Conservation (phyloP, 1,139 yeast genomes). For the Magnusiomyces paraingens region DNA sequence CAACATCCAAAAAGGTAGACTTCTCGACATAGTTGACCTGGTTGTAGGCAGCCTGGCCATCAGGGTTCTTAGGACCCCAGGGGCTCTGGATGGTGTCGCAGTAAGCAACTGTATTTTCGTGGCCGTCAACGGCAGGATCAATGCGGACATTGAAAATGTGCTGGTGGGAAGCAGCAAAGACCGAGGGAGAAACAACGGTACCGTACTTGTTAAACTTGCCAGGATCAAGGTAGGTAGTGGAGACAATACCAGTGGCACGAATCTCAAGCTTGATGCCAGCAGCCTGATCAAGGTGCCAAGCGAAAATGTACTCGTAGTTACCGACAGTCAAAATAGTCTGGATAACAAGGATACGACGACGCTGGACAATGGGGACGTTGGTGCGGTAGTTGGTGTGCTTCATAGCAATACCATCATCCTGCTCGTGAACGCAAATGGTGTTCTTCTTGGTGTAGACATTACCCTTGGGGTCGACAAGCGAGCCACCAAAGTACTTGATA, state of each 20-base stretch:
- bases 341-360: conserved; percentile 79
- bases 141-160: conserved; percentile 78
- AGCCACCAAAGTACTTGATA: conserved; percentile 70
- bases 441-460: conserved; percentile 60
- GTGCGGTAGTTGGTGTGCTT: conserved; percentile 86
- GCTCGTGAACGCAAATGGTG: conserved; percentile 86
- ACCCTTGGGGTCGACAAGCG: conserved; percentile 56
- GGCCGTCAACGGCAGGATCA: conserved; percentile 83
- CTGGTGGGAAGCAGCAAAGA: conserved; percentile 85
- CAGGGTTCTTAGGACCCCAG: conserved; percentile 54
- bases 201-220: conserved; percentile 76
- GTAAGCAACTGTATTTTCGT: conserved; percentile 60
- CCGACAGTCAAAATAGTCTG: conserved; percentile 89
- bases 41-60: conserved; percentile 67
- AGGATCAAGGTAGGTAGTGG: conserved; percentile 70
- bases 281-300: conserved; percentile 72
- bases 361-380: conserved; percentile 63
- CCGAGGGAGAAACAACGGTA: conserved; percentile 78
- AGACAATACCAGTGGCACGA: conserved; percentile 77
- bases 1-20: conserved; percentile 67
- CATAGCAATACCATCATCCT: conserved; percentile 73
- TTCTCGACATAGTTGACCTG: conserved; percentile 61
- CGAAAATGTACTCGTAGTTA: conserved; percentile 78
- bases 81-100: conserved; percentile 70
- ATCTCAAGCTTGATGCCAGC: conserved; percentile 79